Evolutionary conservation across 1,284 basidiomycete genomes (phyloP), one percentile per base, ranked within the genome.

Genomic region (Ceratorhiza oryzae-sativae): DNA sequence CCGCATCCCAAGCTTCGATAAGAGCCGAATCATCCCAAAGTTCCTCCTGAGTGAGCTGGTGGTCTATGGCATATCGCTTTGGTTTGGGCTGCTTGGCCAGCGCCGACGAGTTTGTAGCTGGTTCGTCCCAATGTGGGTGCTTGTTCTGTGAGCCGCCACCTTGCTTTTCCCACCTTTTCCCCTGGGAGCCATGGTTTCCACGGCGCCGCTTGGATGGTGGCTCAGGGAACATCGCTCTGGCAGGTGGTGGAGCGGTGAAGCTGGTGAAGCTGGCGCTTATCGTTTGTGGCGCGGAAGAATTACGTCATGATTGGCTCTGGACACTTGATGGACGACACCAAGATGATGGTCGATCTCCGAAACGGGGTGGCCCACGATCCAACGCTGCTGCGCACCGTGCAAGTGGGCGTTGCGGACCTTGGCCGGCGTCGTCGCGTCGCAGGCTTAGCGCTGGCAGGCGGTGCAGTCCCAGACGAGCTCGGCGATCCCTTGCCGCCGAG

Each of bases 1-100:
- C 91, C 73, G 91, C 88, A 78, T 92, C 85, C 91, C 91, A 93
- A 25, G 91, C 91, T 67, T 89, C 84, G 51, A 93, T 86, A 72
- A 93, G 84, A 2, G 89, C 90, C 48, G 90, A 89, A 77, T 93
- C 91, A 75, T 93, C 91, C 91, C 91, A 93, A 46, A 92, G 87
- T 77, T 93, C 91, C 61, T 88, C 85, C 46, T 89, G 84, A 3
- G 88, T 87, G 71, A 92, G 82, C 71, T 86, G 83, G 60, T 88
- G 83, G 75, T 68, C 86, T 87, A 76, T 88, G 84, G 55, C 85
- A 84, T 59, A 82, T 80, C 9, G 81, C 81, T 6, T 80, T 78
- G 27, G 65, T 15, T 77, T 79, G 12, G 76, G 74, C 18, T 77
- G 77, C 36, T 76, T 73, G 1, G 74, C 63, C 23, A 70, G 73